Base-by-base conservation (phyloP, 2,329 filamentous ascomycete genomes). In the Fusarium clavum region DNA sequence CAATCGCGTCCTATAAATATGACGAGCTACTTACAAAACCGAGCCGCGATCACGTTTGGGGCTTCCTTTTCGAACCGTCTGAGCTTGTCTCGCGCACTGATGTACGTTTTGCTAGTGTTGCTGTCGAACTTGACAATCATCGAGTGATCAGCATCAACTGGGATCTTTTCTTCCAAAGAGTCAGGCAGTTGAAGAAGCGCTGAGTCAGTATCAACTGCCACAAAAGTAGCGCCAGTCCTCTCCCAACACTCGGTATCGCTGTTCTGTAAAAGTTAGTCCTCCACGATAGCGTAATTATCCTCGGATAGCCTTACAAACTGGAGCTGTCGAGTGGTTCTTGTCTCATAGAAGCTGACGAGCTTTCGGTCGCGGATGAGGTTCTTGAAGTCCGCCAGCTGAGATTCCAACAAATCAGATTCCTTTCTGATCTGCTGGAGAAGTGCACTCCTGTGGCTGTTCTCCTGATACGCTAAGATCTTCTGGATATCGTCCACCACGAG, bases 291-390 rank as follows among this genome's bases (percentile, higher is more conserved):
- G 11, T 10, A 11, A 29, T 12, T 20, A 6, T 29, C 14, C 14
- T 13, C 8, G 29, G 24, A 22, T 6, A 30, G 7, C 16, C 49
- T n/a, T 54, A 54, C 40, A 44, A 44, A 54, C 20, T 45, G 10
- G 3, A 54, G 51, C 4, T 45, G 40, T 11, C 29, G 45, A 16
- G 52, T 55, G 8, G n/a, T 29, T 7, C 8, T 2, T 10, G 41
- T 55, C 16, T 55, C 41, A 6, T 45, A 45, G 10, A 55, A 55
- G 16, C 41, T 55, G 11, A 55, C 11, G 3, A 55, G 7, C 52
- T 55, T 55, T 5, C 52, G 52, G 14, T 55, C 52, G n/a, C 41
- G 52, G 10, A 55, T 55, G 3, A 55, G 52, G 20, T 55, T 55
- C 10, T 45, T 55, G 8, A 55, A 55, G 45, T 45, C 27, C 3